Evolutionary conservation across 148 eudicot species (phyloP).

Genomic region (Rhododendron henanense): DNA sequence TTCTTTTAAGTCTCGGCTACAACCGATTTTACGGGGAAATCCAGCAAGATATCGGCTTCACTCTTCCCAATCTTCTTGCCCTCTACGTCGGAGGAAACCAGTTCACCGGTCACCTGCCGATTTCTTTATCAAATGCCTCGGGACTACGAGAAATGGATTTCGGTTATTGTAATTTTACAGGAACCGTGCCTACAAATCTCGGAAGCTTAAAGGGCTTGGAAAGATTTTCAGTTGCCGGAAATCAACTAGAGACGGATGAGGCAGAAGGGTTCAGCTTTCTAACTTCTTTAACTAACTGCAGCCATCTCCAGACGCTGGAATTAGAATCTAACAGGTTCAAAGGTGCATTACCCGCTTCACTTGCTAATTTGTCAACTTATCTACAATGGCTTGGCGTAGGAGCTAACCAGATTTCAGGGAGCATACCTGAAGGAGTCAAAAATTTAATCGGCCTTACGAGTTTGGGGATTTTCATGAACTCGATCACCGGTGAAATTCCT

Average conservation of each 20-base stretch:
- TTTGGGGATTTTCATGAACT: accelerated
- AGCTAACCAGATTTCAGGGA: too few relatives aligned
- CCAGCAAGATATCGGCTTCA: background rate
- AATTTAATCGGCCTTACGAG: background rate
- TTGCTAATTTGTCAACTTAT: background rate
- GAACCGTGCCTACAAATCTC: too few relatives aligned
- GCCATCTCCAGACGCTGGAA: accelerated
- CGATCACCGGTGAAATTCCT: background rate
- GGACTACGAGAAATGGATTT: background rate
- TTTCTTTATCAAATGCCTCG: constrained; percentile 14
- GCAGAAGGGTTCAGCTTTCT: too few relatives aligned
- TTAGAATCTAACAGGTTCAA: background rate
- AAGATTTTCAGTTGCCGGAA: accelerated
- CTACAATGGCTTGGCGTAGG: accelerated
- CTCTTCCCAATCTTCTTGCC: constrained; percentile 12
- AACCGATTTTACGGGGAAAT: background rate
- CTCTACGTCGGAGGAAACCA: constrained; percentile 6
- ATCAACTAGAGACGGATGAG: too few relatives aligned
- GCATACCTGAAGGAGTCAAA: background rate
- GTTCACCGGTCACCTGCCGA: constrained; percentile 12
- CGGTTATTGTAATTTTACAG: accelerated
- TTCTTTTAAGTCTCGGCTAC: accelerated
- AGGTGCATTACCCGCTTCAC: background rate
- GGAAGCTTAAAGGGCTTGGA: too few relatives aligned
- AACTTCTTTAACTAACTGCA: too few relatives aligned